phyloP scores from a whole-genome alignment of 331 rosid species.

The Stylosanthes scabra region DNA sequence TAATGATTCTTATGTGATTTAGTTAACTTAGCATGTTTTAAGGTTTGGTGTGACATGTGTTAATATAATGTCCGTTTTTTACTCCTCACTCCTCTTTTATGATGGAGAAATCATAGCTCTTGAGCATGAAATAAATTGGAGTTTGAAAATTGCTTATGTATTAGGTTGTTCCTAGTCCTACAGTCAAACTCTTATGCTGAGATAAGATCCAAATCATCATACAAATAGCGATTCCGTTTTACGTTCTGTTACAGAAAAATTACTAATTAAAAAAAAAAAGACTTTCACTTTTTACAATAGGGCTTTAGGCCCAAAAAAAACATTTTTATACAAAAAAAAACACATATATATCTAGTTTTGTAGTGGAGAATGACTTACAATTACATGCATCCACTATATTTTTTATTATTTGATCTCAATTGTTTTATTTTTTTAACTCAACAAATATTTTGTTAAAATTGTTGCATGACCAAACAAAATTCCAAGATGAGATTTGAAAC shows the following conservation, averaged over 20 bases:
- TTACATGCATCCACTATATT: too few species aligned
- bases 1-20: background rate
- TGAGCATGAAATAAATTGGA: background rate
- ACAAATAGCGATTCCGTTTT: constrained; percentile 37
- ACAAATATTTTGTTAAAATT: too few species aligned
- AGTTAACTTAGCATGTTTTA: background rate
- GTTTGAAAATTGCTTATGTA: background rate
- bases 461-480: too few species aligned
- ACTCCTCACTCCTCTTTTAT: background rate
- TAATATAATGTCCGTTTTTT: background rate
- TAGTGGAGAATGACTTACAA: too few species aligned
- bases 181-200: constrained; percentile 2
- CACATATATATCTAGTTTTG: too few species aligned
- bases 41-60: constrained; percentile 24
- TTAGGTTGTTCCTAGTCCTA: background rate
- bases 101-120: background rate
- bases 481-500: too few species aligned
- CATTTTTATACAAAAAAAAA: too few species aligned
- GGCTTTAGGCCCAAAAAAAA: too few species aligned
- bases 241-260: background rate
- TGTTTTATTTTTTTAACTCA: too few species aligned
- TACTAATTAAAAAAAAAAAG: too few species aligned
- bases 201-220: constrained; percentile 17
- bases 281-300: too few species aligned
- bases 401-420: too few species aligned